These are phyloP conservation scores for Coemansia sp. DNA, from an alignment of 192 early-diverging fungal genomes.

Conservation along the genomic window DNA sequence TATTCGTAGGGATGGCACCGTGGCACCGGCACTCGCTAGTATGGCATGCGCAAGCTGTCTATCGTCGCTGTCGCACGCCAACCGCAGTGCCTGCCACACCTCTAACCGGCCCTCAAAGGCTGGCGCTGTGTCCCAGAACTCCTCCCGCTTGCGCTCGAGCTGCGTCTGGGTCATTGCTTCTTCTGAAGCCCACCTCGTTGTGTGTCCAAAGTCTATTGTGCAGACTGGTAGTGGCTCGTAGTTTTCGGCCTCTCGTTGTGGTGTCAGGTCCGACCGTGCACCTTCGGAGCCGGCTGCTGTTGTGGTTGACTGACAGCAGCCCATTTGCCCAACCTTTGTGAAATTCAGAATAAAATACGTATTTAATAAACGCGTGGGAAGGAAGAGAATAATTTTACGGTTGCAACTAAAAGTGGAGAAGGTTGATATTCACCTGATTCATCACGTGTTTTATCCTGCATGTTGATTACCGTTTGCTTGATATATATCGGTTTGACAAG, in stretches of 20 bases:
- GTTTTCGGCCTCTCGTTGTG: background rate
- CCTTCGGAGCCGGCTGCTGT: background rate
- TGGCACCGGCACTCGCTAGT: constrained; percentile 66
- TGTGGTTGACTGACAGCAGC: constrained; percentile 14
- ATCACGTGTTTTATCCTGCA: background rate
- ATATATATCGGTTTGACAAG: background rate
- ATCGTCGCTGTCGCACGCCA: constrained; percentile 58
- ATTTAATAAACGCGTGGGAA: background rate
- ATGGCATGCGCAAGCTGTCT: constrained; percentile 61
- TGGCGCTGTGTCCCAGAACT: constrained; percentile 77
- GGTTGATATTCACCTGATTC: background rate
- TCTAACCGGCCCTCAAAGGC: constrained; percentile 69
- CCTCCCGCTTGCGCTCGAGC: constrained; percentile 58
- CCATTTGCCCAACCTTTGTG: background rate
- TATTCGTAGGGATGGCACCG: constrained; percentile 68
- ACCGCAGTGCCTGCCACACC: constrained; percentile 75
- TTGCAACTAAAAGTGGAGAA: background rate
- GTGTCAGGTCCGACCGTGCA: background rate
- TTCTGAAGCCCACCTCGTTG: constrained; percentile 19
- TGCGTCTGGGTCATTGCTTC: constrained; percentile 4
- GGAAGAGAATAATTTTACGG: background rate
- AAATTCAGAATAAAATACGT: background rate
- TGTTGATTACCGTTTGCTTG: background rate
- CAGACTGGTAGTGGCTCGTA: background rate
- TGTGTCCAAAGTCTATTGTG: constrained; percentile 30